These are phyloP conservation scores for Trametes polyzona DNA, from an alignment of 1,284 basidiomycete species.

Conservation along the genomic window DNA sequence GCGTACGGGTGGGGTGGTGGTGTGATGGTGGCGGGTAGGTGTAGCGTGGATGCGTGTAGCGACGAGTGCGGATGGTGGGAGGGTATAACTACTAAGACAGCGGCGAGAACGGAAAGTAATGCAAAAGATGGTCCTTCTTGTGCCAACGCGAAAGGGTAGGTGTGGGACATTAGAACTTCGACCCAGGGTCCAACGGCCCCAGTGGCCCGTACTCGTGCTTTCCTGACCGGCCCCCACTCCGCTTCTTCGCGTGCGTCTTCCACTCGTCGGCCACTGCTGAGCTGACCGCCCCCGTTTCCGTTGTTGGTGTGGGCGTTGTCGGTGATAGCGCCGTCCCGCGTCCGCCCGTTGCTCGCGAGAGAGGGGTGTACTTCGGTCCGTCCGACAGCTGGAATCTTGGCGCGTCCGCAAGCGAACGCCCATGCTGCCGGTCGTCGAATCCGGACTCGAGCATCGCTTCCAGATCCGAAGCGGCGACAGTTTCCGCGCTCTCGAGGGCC, in stretches of 20 bases:
- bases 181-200: slow-evolving; percentile 72
- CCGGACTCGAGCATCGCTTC: slow-evolving; percentile 89
- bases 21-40: too few species aligned
- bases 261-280: slow-evolving; percentile 42
- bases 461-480: slow-evolving; percentile 76
- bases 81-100: slow-evolving; percentile 31
- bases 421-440: slow-evolving; percentile 71
- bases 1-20: slow-evolving; percentile 2
- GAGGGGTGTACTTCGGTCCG: slow-evolving; percentile 54
- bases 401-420: slow-evolving; percentile 37
- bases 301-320: slow-evolving; percentile 27
- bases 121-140: slow-evolving; percentile 23
- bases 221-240: slow-evolving; percentile 47
- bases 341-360: slow-evolving; percentile 52
- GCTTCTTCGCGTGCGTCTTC: slow-evolving; percentile 48
- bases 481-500: slow-evolving; percentile 56
- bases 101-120: slow-evolving; percentile 17
- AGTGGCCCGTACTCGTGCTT: slow-evolving; percentile 70
- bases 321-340: slow-evolving; percentile 40
- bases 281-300: slow-evolving; percentile 34
- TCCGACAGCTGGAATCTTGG: slow-evolving; percentile 68
- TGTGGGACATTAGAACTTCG: slow-evolving; percentile 35
- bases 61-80: slow-evolving; percentile 10
- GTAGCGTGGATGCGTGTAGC: slow-evolving; percentile 11
- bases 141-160: slow-evolving; percentile 16